Conservation (phyloP, 2,329 filamentous ascomycete genomes). For the Parascedosporium putredinis region DNA sequence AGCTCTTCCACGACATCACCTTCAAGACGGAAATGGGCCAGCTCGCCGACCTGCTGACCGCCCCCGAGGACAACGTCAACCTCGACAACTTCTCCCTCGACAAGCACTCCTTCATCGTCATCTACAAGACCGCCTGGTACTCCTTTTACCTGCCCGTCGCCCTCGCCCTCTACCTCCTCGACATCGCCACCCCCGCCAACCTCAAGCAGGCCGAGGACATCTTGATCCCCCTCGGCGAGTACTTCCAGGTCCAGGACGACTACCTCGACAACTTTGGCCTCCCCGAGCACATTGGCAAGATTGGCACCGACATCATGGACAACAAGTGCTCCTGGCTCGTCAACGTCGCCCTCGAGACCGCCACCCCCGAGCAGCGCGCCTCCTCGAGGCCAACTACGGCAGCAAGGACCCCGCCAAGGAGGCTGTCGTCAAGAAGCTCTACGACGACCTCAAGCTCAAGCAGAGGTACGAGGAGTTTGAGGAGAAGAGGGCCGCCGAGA, state of each 20-base stretch:
- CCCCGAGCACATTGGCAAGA: constrained; percentile 90
- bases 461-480: constrained; percentile 81
- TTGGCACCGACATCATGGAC: constrained; percentile 96
- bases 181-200: constrained; percentile 78
- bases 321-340: constrained; percentile 99
- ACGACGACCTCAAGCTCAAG: constrained; percentile 75
- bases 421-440: constrained; percentile 78
- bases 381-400: constrained; percentile 90
- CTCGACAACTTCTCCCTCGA: constrained; percentile 90
- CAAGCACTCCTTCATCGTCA: constrained; percentile 97
- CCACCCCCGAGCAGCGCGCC: constrained; percentile 72
- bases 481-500: constrained; percentile 71
- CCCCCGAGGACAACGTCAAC: constrained; percentile 86
- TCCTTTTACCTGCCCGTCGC: constrained; percentile 97
- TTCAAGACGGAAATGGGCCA: constrained; percentile 95
- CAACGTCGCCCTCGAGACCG: constrained; percentile 80
- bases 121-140: constrained; percentile 99
- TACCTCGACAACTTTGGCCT: constrained; percentile 97
- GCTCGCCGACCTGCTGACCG: constrained; percentile 87
- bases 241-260: constrained; percentile 99
- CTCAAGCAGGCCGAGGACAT: constrained; percentile 83
- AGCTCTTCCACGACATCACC: constrained; percentile 91
- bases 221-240: constrained; percentile 93
- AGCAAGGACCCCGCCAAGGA: constrained; percentile 79
- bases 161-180: constrained; percentile 75